These are phyloP conservation scores for Starmerella sp. DNA, from an alignment of 805 yeast species.

Conservation along the genomic window DNA sequence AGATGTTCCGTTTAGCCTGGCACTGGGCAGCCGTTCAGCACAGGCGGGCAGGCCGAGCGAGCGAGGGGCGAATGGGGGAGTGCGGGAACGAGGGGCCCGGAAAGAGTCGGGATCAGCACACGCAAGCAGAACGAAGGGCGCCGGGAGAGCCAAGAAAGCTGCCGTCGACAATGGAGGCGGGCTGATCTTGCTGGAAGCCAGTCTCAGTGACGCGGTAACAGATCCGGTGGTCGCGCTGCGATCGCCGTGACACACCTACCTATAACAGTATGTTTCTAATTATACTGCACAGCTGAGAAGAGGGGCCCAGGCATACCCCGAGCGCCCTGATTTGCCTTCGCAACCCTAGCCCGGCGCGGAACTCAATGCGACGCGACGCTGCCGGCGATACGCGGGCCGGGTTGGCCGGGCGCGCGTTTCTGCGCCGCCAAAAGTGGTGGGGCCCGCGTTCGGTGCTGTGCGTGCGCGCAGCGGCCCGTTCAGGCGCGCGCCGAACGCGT, in stretches of 20 bases:
- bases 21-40: not conserved
- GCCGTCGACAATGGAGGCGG: not conserved
- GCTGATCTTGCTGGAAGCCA: not conserved
- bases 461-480: not conserved
- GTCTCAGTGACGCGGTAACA: not conserved
- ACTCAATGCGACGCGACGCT: not conserved
- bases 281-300: not conserved
- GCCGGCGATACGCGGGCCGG: not conserved
- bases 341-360: not conserved
- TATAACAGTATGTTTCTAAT: slow-evolving; percentile 2
- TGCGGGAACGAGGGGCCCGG: not conserved
- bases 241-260: slow-evolving; percentile 3
- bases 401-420: no score
- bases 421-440: no score
- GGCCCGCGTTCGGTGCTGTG: no score
- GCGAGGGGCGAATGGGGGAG: not conserved
- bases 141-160: not conserved
- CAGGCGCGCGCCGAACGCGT: not conserved
- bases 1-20: not conserved
- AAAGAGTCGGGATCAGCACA: not conserved
- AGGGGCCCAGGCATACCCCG: slow-evolving; percentile 1
- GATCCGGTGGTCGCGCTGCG: slow-evolving; percentile 2
- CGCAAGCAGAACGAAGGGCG: not conserved
- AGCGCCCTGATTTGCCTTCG: slow-evolving; percentile 1
- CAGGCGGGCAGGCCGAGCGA: not conserved